Conservation (phyloP, 768 basidiomycete genomes). For the Suillus subluteus region DNA sequence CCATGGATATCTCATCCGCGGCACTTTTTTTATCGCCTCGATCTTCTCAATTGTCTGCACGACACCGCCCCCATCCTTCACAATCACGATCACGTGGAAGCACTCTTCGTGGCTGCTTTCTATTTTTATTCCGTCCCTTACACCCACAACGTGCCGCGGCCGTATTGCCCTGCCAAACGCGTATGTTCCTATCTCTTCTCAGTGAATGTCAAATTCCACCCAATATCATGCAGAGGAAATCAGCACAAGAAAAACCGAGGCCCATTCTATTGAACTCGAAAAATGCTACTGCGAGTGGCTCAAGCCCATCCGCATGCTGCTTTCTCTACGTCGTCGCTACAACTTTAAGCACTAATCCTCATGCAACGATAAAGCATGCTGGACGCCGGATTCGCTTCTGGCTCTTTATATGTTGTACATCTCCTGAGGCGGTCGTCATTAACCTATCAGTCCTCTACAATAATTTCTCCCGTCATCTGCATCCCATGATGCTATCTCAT, state of each 20-base stretch:
- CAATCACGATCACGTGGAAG: too few species aligned
- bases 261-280: neutral
- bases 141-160: too few species aligned
- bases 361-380: neutral
- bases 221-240: neutral
- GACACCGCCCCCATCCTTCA: too few species aligned
- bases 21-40: too few species aligned
- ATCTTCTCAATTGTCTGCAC: too few species aligned
- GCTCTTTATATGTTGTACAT: neutral
- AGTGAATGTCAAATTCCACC: neutral
- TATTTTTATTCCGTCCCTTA: neutral
- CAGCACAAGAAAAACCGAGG: neutral
- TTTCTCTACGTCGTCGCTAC: neutral
- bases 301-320: neutral
- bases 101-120: neutral
- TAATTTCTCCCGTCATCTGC: neutral
- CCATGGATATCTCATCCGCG: too few species aligned
- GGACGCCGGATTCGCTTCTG: neutral
- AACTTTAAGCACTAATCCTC: neutral
- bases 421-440: neutral
- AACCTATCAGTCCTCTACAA: neutral
- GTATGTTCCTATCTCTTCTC: neutral
- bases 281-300: neutral
- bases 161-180: too few species aligned
- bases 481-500: neutral